Evolutionary conservation across 139 green algal species (phyloP), one percentile per base, ranked within the genome.

Genomic region (Axilococcus clingmanii): DNA sequence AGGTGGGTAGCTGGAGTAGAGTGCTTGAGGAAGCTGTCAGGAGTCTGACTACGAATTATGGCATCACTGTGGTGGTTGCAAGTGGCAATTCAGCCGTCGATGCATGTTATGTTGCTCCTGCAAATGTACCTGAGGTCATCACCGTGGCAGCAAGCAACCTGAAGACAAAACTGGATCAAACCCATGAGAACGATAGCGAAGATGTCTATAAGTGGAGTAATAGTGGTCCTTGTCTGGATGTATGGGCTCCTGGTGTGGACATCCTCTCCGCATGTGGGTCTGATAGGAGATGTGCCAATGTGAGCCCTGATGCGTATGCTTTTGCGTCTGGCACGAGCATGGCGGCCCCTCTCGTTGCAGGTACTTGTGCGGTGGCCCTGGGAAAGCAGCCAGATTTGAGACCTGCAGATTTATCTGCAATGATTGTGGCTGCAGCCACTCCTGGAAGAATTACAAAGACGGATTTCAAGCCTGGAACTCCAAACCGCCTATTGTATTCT

Each of bases 341-440:
- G 68, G 62, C 68, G 2, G 68, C 59, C 31, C 74, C 72, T 2
- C 56, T 57, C 14, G 74, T 89, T 3, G 76, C 81, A n/a, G 81
- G 75, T 0, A 59, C 64, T 0, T 74, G 74, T 0, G 68, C 73
- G 0, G 34, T 85, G 11, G 67, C 82, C 25, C 36, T 74, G 22
- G 36, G 24, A 8, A 31, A 38, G 23, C 33, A 66, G 22, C 56
- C 55, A 7, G 27, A 36, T 11, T 48, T 56, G 11, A 16, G 33
- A 1, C 63, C 63, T 0, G 32, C 31, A 0, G 56, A 66, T 7
- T 49, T 72, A 12, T 27, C 22, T 5, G 15, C 23, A 15, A 36
- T 20, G 8, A 30, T 72, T 2, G 32, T 25, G 8, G 23, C n/a
- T n/a, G 5, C 14, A 23, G 50, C 63, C n/a, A 72, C 48, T 14